Evolutionary conservation across 352 stramenopile species (phyloP).

Genomic region (Pythium dissotocum): DNA sequence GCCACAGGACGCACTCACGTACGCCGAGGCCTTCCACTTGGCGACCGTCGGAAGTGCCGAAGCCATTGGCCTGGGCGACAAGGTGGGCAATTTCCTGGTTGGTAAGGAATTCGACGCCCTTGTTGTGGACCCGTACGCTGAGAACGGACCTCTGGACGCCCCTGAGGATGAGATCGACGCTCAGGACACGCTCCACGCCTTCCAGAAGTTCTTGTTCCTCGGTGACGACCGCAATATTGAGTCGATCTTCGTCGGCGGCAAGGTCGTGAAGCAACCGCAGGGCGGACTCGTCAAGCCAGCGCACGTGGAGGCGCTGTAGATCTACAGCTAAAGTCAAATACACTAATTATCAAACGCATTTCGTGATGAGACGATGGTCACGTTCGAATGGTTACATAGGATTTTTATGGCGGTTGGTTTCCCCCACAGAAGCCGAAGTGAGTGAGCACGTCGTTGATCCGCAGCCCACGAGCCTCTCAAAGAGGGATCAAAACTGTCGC

Average conservation of each 20-base stretch:
- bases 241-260: constrained; percentile 80
- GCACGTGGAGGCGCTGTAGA: background rate
- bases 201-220: constrained; percentile 92
- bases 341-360: constrained; percentile 5
- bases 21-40: constrained; percentile 89
- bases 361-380: background rate
- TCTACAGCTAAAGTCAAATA: background rate
- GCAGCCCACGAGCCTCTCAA: background rate
- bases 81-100: constrained; percentile 86
- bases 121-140: constrained; percentile 65
- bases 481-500: constrained; percentile 7
- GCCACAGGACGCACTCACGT: constrained; percentile 46
- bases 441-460: background rate
- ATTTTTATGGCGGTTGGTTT: background rate
- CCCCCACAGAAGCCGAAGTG: background rate
- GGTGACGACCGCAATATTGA: constrained; percentile 91
- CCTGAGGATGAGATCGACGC: constrained; percentile 43
- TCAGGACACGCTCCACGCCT: constrained; percentile 59
- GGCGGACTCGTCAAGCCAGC: background rate
- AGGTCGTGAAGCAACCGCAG: constrained; percentile 46
- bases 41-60: constrained; percentile 89
- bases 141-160: constrained; percentile 69
- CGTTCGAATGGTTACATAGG: constrained; percentile 15
- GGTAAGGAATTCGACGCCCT: constrained; percentile 93
- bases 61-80: constrained; percentile 72